Conservation (phyloP, 306 rosid genomes). For the Quercus suber region DNA sequence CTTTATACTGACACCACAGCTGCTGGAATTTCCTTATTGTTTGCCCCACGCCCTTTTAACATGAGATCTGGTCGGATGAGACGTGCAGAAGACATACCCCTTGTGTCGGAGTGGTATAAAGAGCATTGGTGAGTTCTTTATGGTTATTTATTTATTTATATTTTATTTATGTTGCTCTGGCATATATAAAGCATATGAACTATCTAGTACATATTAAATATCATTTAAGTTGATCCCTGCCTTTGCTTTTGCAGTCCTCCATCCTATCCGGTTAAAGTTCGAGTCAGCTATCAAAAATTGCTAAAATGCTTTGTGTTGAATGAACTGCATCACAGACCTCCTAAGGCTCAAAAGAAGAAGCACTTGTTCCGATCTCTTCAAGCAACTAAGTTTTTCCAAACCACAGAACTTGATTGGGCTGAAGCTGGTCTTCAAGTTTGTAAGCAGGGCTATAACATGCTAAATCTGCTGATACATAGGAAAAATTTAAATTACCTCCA, state of each 20-base stretch:
- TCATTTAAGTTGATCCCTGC: neutral
- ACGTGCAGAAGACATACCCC: slow-evolving; percentile 94
- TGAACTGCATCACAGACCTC: slow-evolving; percentile 98
- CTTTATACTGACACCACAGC: slow-evolving; percentile 97
- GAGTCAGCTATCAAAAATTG: slow-evolving; percentile 94
- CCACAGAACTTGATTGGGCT: slow-evolving; percentile 99
- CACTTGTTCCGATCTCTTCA: slow-evolving; percentile 91
- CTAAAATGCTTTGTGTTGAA: slow-evolving; percentile 95
- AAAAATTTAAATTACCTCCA: slow-evolving; percentile 98
- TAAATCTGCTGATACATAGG: slow-evolving; percentile 91
- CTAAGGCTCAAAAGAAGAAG: slow-evolving; percentile 97
- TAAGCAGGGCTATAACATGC: slow-evolving; percentile 97
- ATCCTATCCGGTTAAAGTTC: slow-evolving; percentile 94
- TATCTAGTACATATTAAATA: neutral
- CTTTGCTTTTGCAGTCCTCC: slow-evolving; percentile 70
- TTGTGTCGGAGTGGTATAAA: slow-evolving; percentile 96
- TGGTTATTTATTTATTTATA: neutral
- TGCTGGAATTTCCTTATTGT: slow-evolving; percentile 86
- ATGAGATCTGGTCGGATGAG: slow-evolving; percentile 98
- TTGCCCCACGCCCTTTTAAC: slow-evolving; percentile 99
- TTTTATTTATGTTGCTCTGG: neutral
- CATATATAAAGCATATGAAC: neutral
- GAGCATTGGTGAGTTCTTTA: slow-evolving; percentile 79
- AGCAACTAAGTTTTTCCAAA: slow-evolving; percentile 98
- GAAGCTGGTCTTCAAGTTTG: slow-evolving; percentile 99